Percentiles rank a stretch among this genome's conserved stretches.
Evolutionary conservation across 2,329 filamentous ascomycete genomes (phyloP).

Genomic region (Phoma herbarum): DNA sequence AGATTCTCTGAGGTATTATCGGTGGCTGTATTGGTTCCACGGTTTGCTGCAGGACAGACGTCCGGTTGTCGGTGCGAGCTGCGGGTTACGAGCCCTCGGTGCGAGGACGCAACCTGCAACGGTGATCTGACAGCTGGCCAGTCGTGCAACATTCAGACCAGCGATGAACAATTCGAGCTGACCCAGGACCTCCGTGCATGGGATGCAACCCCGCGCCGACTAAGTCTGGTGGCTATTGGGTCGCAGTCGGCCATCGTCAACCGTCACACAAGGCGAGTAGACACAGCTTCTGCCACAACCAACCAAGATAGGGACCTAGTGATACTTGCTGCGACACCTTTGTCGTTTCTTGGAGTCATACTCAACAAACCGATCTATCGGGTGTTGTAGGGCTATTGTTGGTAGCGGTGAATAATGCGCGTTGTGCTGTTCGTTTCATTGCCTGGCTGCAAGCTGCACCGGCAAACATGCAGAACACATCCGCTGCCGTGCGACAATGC

Average conservation of each 20-base stretch:
- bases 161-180: conserved; percentile 7
- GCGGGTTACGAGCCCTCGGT: conserved; percentile 9
- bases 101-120: conserved; percentile 13
- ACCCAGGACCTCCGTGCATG: conserved; percentile 3
- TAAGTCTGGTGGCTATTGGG: conserved; percentile 9
- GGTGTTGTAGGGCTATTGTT: conserved; percentile 8
- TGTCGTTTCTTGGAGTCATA: conserved; percentile 12
- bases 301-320: conserved; percentile 13
- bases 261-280: conserved; percentile 5
- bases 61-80: conserved; percentile 21
- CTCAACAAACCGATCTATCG: conserved; percentile 14
- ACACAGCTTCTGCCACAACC: conserved; percentile 10
- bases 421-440: conserved; percentile 17
- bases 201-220: conserved; percentile 14
- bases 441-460: conserved; percentile 14
- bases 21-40: conserved; percentile 20
- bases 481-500: conserved; percentile 19
- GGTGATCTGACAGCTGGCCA: conserved; percentile 19
- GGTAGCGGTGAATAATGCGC: conserved; percentile 19
- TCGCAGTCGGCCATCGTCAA: conserved; percentile 8
- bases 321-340: conserved; percentile 1
- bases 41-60: conserved; percentile 6
- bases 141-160: conserved; percentile 16
- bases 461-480: conserved; percentile 13
- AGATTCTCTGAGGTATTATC: conserved; percentile 6